Evolutionary conservation across 768 basidiomycete species (phyloP).

Genomic region (Podaxis mareebaensis): DNA sequence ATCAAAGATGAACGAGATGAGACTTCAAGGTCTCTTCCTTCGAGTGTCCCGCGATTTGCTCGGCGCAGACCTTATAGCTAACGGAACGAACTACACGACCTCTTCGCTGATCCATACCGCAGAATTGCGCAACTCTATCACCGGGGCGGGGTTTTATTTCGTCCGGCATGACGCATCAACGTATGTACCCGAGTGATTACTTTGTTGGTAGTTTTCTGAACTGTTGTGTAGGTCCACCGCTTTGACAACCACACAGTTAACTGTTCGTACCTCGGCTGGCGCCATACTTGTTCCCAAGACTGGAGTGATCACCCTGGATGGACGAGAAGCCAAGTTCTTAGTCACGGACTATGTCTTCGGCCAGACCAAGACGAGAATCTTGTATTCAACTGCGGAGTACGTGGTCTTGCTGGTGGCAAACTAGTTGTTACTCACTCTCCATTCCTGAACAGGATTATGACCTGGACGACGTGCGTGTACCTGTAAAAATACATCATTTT

Average conservation of each 20-base stretch:
- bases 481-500: background rate
- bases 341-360: slow-evolving; percentile 77
- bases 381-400: slow-evolving; percentile 72
- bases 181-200: slow-evolving; percentile 25
- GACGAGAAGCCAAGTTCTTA: slow-evolving; percentile 74
- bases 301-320: slow-evolving; percentile 58
- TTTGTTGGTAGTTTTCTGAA: background rate
- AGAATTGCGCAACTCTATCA: slow-evolving; percentile 46
- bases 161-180: slow-evolving; percentile 45
- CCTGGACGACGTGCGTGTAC: slow-evolving; percentile 49
- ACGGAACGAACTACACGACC: slow-evolving; percentile 51
- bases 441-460: slow-evolving; percentile 42
- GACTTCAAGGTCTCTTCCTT: slow-evolving; percentile 54
- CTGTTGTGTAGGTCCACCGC: slow-evolving; percentile 38
- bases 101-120: slow-evolving; percentile 44
- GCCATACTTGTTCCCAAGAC: slow-evolving; percentile 36
- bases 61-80: slow-evolving; percentile 43
- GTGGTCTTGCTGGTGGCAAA: slow-evolving; percentile 27
- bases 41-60: slow-evolving; percentile 51
- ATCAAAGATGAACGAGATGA: slow-evolving; percentile 54
- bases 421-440: background rate
- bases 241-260: slow-evolving; percentile 43
- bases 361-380: slow-evolving; percentile 42
- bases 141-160: slow-evolving; percentile 49
- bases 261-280: slow-evolving; percentile 43